Percentiles rank a stretch among this genome's conserved stretches.
phyloP scores from a whole-genome alignment of 345 rosid species.

The Eucalyptus grandis region DNA sequence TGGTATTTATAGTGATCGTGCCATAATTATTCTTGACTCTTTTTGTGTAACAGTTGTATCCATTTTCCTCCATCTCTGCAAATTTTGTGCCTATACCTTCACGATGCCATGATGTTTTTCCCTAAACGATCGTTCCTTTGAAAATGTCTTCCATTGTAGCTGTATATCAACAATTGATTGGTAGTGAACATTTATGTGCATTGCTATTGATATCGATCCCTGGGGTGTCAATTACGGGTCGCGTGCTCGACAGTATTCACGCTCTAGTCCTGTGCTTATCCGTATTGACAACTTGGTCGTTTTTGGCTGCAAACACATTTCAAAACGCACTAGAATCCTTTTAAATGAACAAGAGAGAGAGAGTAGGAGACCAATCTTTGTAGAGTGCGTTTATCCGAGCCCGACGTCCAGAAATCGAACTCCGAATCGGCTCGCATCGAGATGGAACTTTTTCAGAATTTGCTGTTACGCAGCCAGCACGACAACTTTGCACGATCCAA shows the following conservation, averaged over 20 bases:
- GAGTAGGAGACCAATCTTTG: not conserved
- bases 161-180: not conserved
- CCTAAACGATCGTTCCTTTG: rapidly evolving
- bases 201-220: rapidly evolving
- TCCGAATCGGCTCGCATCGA: not conserved
- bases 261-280: not conserved
- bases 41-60: rapidly evolving
- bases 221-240: not conserved
- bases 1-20: not conserved
- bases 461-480: not conserved
- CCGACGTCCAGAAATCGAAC: rapidly evolving
- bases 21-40: rapidly evolving
- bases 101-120: not conserved
- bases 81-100: not conserved
- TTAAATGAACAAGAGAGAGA: not conserved
- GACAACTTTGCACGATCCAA: not conserved
- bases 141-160: rapidly evolving
- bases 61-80: not conserved
- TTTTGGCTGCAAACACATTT: not conserved
- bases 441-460: not conserved
- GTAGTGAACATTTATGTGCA: not conserved
- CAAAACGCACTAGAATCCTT: not conserved
- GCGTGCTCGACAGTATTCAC: rapidly evolving
- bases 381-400: not conserved
- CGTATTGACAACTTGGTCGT: rapidly evolving